These are phyloP conservation scores for Clonostachys byssicola DNA, from an alignment of 2,329 filamentous ascomycete species.

Conservation along the genomic window DNA sequence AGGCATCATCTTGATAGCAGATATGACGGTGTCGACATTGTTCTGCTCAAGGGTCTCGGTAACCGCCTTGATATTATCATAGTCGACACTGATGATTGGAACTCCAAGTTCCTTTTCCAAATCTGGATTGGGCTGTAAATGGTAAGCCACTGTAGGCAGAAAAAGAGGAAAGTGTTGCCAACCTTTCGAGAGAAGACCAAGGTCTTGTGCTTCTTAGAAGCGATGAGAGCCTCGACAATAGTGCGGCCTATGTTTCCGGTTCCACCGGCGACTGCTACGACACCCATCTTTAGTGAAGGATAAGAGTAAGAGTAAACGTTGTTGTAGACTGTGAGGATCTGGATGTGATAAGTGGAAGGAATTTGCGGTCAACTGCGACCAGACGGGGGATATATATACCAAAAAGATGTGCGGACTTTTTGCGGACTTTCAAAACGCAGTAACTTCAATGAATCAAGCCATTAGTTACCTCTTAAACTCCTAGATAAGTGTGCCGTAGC, in stretches of 20 bases:
- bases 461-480: too few relatives aligned
- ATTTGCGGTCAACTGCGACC: too few relatives aligned
- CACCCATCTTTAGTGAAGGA: constrained; percentile 5
- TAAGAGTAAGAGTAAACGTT: not conserved
- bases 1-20: constrained; percentile 24
- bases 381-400: too few relatives aligned
- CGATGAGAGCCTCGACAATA: constrained; percentile 33
- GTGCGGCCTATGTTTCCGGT: constrained; percentile 35
- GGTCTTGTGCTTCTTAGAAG: constrained; percentile 25
- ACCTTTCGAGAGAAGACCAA: constrained; percentile 33
- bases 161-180: not conserved
- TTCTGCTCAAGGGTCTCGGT: constrained; percentile 21
- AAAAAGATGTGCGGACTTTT: too few relatives aligned
- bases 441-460: too few relatives aligned
- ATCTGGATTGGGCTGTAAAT: too few relatives aligned
- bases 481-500: too few relatives aligned
- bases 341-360: too few relatives aligned
- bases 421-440: too few relatives aligned
- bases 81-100: constrained; percentile 18
- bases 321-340: too few relatives aligned
- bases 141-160: too few relatives aligned
- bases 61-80: constrained; percentile 14
- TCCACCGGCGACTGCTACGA: constrained; percentile 41
- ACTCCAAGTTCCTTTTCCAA: constrained; percentile 6
- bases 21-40: constrained; percentile 38